Evolutionary conservation across 495 filamentous ascomycete species (phyloP).

Genomic region (Friedmanniomyces endolithicus): DNA sequence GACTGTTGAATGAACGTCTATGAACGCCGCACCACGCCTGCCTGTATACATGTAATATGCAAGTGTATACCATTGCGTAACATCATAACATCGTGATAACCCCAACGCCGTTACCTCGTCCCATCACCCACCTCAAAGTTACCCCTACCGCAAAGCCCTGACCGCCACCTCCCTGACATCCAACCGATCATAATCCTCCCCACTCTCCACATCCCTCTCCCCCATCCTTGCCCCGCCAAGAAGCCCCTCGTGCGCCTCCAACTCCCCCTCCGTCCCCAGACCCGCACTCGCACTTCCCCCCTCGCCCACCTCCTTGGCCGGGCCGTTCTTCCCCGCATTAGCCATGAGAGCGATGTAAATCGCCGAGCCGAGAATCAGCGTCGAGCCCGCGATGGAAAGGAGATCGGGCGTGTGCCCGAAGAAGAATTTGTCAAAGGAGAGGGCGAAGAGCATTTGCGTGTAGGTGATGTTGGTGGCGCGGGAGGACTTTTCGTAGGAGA

Average conservation of each 20-base stretch:
- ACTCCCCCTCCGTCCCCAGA: conserved; percentile 10
- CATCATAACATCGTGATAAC: no score
- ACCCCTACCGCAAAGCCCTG: conserved; percentile 15
- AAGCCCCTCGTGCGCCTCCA: conserved; percentile 5
- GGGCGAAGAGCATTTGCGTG: conserved; percentile 82
- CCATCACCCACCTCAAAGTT: neutral
- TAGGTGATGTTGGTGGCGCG: conserved; percentile 84
- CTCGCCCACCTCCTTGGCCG: conserved; percentile 6
- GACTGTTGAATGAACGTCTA: no score
- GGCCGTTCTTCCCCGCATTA: conserved; percentile 14
- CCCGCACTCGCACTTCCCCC: conserved; percentile 17
- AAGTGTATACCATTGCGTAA: no score
- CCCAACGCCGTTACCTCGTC: neutral
- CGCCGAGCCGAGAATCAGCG: conserved; percentile 67
- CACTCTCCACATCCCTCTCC: neutral
- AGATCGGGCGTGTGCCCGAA: conserved; percentile 58
- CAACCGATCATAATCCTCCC: conserved; percentile 9
- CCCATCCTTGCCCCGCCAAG: conserved; percentile 31
- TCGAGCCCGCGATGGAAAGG: conserved; percentile 59
- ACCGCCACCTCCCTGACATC: conserved; percentile 14
- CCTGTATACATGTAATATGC: no score
- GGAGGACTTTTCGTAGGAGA: conserved; percentile 48
- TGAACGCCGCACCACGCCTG: no score
- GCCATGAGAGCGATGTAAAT: conserved; percentile 59
- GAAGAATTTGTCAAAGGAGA: conserved; percentile 66